Percentiles rank a stretch among this genome's conserved stretches.
phyloP scores from a whole-genome alignment of 306 rosid genomes.

The Geum urbanum region DNA sequence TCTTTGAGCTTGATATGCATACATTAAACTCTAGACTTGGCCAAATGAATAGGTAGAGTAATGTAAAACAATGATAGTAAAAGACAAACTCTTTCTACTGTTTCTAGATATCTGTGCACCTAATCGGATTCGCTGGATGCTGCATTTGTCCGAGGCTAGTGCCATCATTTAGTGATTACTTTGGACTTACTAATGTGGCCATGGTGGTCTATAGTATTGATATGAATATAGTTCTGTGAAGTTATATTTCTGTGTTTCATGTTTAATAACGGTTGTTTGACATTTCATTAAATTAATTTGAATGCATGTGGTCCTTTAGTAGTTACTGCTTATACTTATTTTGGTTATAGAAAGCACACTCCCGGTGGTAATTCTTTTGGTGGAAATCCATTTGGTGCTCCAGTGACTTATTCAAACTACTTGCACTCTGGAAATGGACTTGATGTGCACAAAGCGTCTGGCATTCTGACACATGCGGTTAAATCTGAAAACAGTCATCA shows the following conservation, averaged over 20 bases:
- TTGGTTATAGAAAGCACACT: constrained; percentile 80
- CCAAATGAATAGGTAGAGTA: background rate
- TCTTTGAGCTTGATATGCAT: background rate
- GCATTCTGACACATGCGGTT: constrained; percentile 50
- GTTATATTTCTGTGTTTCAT: background rate
- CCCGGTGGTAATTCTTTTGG: constrained; percentile 78
- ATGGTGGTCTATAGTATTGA: background rate
- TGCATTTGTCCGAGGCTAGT: background rate
- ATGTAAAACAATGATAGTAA: background rate
- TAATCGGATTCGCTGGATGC: constrained; percentile 1
- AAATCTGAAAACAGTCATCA: constrained; percentile 69
- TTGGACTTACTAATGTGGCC: background rate
- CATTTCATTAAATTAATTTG: constrained; percentile 23
- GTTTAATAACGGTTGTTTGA: constrained; percentile 7
- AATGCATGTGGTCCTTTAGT: constrained; percentile 34
- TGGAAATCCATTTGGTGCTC: constrained; percentile 68
- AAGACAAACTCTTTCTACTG: background rate
- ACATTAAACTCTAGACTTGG: background rate
- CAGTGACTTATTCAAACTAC: constrained; percentile 60
- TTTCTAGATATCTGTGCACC: background rate
- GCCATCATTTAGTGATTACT: background rate
- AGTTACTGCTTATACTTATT: constrained; percentile 42
- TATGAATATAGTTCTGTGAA: background rate
- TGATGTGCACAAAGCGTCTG: constrained; percentile 62
- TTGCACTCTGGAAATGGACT: constrained; percentile 47